Base-by-base conservation (phyloP, 495 filamentous ascomycete species). In the Apodospora peruviana region DNA sequence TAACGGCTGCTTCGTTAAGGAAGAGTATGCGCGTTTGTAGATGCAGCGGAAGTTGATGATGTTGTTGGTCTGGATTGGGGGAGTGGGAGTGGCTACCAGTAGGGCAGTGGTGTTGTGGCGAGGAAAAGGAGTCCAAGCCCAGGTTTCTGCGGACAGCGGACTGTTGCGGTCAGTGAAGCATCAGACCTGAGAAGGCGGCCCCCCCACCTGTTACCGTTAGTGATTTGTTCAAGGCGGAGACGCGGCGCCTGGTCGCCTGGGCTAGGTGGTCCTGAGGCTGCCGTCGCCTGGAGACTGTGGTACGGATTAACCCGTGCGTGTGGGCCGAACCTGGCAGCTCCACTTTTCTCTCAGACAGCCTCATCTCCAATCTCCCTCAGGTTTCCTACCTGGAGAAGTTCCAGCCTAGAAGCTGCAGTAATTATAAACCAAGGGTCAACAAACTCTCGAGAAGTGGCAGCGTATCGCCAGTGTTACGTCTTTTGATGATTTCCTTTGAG, bases 1-100 rank as follows among this genome's bases (percentile, higher is more conserved):
- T 60, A 40, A 40, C 42, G 44, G 53, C 54, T 60, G 59, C 49
- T 51, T 45, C 48, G 48, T 53, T 22, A 41, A 21, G 11, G n/a
- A n/a, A n/a, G n/a, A n/a, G n/a, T n/a, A n/a, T n/a, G n/a, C n/a
- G n/a, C n/a, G n/a, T n/a, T n/a, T n/a, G n/a, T 17, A 36, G 41
- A 39, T 12, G 40, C 20, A 24, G 39, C 22, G 18, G 48, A 45
- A 36, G 32, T 16, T 38, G 42, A 16, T 17, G 16, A 18, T 16
- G 18, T 16, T n/a, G n/a, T n/a, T n/a, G n/a, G n/a, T n/a, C 42
- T 24, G 14, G 4, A 34, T 44, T 44, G 2, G 32, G 44, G 44
- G 21, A 8, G 44, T 18, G 39, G 19, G 20, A 23, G 11, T 20
- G 18, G 14, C 37, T 40, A 18, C 37, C 18, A 2, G 12, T 2